Base-by-base conservation (phyloP, 495 filamentous ascomycete species). In the Aspergillus indologenus region DNA sequence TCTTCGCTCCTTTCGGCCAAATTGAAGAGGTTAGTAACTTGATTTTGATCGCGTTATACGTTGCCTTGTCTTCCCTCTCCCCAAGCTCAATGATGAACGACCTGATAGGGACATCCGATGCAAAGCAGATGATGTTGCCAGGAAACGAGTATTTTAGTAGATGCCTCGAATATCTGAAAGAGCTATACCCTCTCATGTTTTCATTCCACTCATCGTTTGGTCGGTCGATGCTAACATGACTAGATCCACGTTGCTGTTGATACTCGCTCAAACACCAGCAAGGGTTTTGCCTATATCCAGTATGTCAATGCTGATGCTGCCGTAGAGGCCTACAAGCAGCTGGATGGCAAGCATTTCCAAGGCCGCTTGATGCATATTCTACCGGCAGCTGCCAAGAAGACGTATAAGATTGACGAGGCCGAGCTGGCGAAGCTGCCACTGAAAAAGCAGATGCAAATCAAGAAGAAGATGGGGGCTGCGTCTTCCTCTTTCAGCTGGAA, bases 61-160 rank as follows among this genome's bases (percentile, higher is more conserved):
- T 44, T 40, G 34, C 17, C 22, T 26, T 40, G 34, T 8, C 23
- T 53, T 23, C 31, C 31, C 45, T 43, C 23, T 52, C 51, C 21
- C 57, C 54, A 45, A 49, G 43, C 45, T 63, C 43, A 68, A 80
- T 92, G 93, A 97, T 97, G 93, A 97, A 87, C 74, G 84, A 84
- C 88, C 88, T 85, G 93, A 96, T 98, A 98, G 94, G 94, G 94
- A 97, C 93, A 98, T 82, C 92, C 89, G 85, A 97, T 94, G 87
- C 85, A 72, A 76, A 74, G 83, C 83, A 83, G 49, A 69, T 87
- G 86, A 87, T 86, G 79, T 81, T 65, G 83, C 61, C 73, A 79
- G 78, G 80, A 73, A 84, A 82, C 34, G 82, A 79, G 79, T 34
- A 85, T 87, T 87, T 85, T 87, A 87, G 87, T 89, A 89, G 85